Evolutionary conservation across 2,329 filamentous ascomycete genomes (phyloP).

Genomic region (Colletotrichum sp.): DNA sequence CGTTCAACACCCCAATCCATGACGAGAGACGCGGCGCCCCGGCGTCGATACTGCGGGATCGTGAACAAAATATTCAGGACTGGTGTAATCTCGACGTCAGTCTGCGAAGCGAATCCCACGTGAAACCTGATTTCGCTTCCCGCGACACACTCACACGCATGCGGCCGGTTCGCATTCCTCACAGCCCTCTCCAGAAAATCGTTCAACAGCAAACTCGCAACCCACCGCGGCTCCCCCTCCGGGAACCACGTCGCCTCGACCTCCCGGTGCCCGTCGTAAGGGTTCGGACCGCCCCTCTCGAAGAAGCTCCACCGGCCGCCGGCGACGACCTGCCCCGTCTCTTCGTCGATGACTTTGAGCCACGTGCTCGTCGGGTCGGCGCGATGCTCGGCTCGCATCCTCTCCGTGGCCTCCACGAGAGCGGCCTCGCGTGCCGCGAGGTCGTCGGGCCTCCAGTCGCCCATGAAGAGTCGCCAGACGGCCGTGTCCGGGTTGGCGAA

Average conservation of each 20-base stretch:
- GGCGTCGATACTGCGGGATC: conserved; percentile 35
- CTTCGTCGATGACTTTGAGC: conserved; percentile 40
- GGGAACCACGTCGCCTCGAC: not conserved
- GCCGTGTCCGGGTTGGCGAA: not conserved
- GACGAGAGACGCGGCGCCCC: conserved; percentile 38
- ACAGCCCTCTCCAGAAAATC: not conserved
- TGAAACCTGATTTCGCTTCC: not conserved
- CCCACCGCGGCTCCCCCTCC: not conserved
- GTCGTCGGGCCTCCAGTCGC: not conserved
- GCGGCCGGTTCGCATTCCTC: not conserved
- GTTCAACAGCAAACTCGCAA: not conserved
- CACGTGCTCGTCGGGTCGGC: conserved; percentile 34
- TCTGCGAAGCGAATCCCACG: not conserved
- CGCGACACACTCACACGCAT: not conserved
- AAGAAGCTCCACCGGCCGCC: not conserved
- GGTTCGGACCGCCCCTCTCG: not conserved
- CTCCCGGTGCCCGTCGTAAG: not conserved
- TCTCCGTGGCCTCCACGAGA: not conserved
- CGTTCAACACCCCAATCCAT: conserved; percentile 37
- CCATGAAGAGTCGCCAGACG: not conserved
- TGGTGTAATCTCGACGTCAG: conserved; percentile 5
- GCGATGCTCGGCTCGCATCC: not conserved
- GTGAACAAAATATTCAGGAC: conserved; percentile 43
- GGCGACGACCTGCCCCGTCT: not conserved
- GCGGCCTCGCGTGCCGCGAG: not conserved